Conservation (phyloP, 257 asterid species). For the Lavandula angustifolia region DNA sequence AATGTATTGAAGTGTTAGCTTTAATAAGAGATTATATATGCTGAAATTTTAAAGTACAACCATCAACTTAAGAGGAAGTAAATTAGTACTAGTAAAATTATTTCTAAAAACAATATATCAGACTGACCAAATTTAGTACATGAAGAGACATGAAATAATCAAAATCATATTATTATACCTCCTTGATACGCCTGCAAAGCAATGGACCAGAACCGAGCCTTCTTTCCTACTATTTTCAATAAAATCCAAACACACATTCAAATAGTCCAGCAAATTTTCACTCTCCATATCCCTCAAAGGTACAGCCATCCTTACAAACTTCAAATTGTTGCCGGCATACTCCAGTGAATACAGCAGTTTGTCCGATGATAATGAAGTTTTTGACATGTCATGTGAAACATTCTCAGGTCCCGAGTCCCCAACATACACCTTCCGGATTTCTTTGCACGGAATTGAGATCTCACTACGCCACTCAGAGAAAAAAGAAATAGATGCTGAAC, state of each 20-base stretch:
- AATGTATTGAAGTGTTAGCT: not conserved
- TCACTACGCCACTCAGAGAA: conserved; percentile 91
- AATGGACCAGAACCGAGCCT: conserved; percentile 91
- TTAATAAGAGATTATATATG: not conserved
- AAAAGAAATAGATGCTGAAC: conserved; percentile 84
- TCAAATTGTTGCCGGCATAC: conserved; percentile 89
- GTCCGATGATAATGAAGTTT: conserved; percentile 62
- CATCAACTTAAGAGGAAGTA: not conserved
- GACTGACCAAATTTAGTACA: conserved; percentile 8
- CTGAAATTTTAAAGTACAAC: conserved; percentile 1
- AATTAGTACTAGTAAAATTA: not conserved
- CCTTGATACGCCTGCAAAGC: conserved; percentile 99
- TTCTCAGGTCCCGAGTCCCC: conserved; percentile 55
- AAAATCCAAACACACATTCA: conserved; percentile 88
- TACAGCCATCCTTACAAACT: conserved; percentile 82
- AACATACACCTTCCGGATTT: conserved; percentile 74
- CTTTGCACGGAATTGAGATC: conserved; percentile 65
- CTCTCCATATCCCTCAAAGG: conserved; percentile 93
- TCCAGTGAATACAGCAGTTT: conserved; percentile 80
- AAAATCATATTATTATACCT: conserved; percentile 49
- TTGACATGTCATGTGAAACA: conserved; percentile 48
- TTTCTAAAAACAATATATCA: conserved; percentile 3
- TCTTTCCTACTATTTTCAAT: conserved; percentile 79
- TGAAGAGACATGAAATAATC: conserved; percentile 21
- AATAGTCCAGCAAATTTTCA: conserved; percentile 78